phyloP scores from a whole-genome alignment of 1,139 yeast species.

The Kodamaea arcana region DNA sequence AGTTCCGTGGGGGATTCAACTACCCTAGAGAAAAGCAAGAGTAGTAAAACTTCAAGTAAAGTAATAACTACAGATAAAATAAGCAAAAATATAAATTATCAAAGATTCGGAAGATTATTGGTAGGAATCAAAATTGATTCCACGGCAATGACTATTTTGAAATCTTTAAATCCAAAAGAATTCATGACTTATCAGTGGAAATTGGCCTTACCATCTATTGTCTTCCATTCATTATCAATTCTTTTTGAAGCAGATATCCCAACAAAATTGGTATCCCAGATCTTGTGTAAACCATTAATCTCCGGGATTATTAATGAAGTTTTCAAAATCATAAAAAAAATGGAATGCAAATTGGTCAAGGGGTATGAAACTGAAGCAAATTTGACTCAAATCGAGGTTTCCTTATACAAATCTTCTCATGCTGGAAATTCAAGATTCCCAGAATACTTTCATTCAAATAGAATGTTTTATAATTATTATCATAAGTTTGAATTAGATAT shows the following conservation, averaged over 20 bases:
- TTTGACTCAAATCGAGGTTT: constrained; percentile 51
- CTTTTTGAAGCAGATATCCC: constrained; percentile 71
- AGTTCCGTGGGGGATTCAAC: constrained; percentile 20
- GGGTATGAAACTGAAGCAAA: constrained; percentile 63
- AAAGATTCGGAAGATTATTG: constrained; percentile 29
- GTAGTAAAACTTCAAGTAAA: no score
- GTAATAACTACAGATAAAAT: no score
- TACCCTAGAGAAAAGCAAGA: no score
- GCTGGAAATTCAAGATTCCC: constrained; percentile 6
- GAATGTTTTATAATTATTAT: constrained; percentile 57
- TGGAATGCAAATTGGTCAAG: constrained; percentile 69
- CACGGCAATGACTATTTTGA: constrained; percentile 29
- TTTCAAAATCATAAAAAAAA: constrained; percentile 66
- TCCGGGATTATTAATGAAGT: constrained; percentile 76
- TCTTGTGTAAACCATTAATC: constrained; percentile 78
- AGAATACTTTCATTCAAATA: constrained; percentile 44
- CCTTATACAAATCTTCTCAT: constrained; percentile 26
- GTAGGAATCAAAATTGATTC: constrained; percentile 18
- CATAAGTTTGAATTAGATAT: constrained; percentile 54
- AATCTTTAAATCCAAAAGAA: constrained; percentile 51
- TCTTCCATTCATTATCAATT: constrained; percentile 72
- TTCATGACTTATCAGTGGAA: constrained; percentile 81
- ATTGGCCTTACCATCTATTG: constrained; percentile 71
- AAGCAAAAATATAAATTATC: constrained; percentile 19
- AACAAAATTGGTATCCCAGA: constrained; percentile 52